A percentile compares a stretch with the other conserved stretches of the same genome.
phyloP scores from a whole-genome alignment of 2,329 filamentous ascomycete species.

The Dryadomyces sulphureus region DNA sequence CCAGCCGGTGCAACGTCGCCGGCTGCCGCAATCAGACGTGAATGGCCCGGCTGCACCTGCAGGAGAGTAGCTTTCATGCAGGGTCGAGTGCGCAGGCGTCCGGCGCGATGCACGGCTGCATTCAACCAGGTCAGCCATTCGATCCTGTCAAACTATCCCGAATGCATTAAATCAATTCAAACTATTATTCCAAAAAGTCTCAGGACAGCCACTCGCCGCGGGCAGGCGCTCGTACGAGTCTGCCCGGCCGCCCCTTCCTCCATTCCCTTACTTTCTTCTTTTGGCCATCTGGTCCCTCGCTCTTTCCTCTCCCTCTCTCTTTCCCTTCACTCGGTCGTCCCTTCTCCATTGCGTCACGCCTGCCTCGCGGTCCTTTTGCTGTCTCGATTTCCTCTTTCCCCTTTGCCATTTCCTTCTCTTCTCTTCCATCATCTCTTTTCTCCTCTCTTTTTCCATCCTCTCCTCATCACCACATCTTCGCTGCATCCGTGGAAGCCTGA shows the following conservation, averaged over 20 bases:
- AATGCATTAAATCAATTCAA: too few species aligned
- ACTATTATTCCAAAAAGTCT: too few species aligned
- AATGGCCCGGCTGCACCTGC: too few species aligned
- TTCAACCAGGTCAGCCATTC: not conserved
- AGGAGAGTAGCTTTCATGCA: not conserved
- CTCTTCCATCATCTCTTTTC: not conserved
- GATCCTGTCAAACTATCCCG: not conserved
- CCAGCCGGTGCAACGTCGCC: too few species aligned
- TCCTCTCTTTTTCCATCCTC: not conserved
- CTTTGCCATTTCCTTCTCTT: too few species aligned
- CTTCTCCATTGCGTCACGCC: too few species aligned
- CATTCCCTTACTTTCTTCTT: not conserved
- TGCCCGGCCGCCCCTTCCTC: not conserved
- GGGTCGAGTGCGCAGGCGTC: not conserved
- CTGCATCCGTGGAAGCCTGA: not conserved
- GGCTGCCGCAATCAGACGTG: too few species aligned
- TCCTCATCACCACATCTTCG: not conserved
- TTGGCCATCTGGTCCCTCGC: not conserved
- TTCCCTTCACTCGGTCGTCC: not conserved
- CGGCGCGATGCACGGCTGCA: not conserved
- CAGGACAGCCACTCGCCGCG: too few species aligned
- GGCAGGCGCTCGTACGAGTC: too few species aligned
- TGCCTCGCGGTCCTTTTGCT: not conserved
- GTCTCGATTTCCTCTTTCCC: too few species aligned
- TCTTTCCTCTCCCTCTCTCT: not conserved